These are phyloP conservation scores for Pezicula rhizophila DNA, from an alignment of 2,329 filamentous ascomycete genomes.

Conservation along the genomic window DNA sequence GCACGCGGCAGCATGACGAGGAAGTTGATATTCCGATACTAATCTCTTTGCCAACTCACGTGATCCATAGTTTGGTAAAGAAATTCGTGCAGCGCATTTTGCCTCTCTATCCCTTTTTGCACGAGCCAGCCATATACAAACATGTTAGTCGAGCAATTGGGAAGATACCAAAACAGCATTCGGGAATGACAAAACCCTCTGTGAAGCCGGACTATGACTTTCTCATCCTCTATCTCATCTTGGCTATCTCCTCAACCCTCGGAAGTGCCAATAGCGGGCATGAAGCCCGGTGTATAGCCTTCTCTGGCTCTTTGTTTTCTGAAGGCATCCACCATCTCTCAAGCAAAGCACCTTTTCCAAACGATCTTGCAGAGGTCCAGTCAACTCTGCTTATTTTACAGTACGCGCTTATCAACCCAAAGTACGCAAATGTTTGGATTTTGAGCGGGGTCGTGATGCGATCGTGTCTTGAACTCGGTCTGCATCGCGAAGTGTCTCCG, in stretches of 20 bases:
- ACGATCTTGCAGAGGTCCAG: not conserved
- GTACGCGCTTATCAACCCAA: not conserved
- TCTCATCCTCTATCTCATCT: conserved; percentile 26
- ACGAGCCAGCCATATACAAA: conserved; percentile 22
- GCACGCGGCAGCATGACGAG: too few relatives aligned
- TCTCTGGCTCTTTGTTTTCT: conserved; percentile 27
- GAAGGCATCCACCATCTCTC: conserved; percentile 28
- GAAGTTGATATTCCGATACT: too few relatives aligned
- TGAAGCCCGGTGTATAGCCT: conserved; percentile 26
- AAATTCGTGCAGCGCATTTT: conserved; percentile 27
- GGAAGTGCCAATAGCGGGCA: conserved; percentile 27
- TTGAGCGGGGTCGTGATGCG: not conserved
- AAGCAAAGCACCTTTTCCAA: conserved; percentile 22
- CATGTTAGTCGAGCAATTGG: conserved; percentile 13
- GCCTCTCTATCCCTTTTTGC: conserved; percentile 24
- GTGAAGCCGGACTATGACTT: conserved; percentile 26
- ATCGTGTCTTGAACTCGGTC: not conserved
- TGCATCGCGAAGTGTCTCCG: not conserved
- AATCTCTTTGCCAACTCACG: too few relatives aligned
- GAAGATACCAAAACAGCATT: conserved; percentile 16
- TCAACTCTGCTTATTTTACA: not conserved
- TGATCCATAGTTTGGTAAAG: conserved; percentile 19
- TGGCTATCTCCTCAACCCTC: conserved; percentile 27
- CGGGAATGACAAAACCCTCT: not conserved
- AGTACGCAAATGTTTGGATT: not conserved